Base-by-base conservation (phyloP, 2,329 filamentous ascomycete genomes). In the Epichloe bromicola region DNA sequence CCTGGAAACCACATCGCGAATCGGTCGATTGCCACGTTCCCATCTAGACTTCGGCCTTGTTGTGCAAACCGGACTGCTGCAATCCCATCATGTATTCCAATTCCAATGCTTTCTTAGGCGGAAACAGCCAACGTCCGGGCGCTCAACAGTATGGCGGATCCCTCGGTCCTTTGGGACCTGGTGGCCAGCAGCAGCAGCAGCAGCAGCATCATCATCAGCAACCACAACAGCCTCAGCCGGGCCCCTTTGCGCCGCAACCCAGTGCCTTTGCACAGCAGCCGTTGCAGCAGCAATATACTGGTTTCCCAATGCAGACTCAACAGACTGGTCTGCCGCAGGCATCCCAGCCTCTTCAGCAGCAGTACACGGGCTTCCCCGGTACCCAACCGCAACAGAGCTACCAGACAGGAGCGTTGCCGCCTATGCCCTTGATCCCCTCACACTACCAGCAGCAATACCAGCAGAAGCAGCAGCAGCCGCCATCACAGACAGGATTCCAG, bases 71-170 rank as follows among this genome's bases (percentile, higher is more conserved):
- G 44, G 33, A 39, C 40, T 37, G 40, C 26, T 30, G 20, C 19
- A 39, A 39, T 45, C 47, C 53, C 57, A 55, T 63, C 70, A 96
- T 96, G 91, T 97, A 88, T 73, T 93, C 88, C 58, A 88, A 85
- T 67, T 86, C 88, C 58, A 94, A 86, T 74, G 83, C 86, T 57
- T 96, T 84, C 69, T 72, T 95, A 62, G 88, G 88, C 69, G 79
- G 77, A 67, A 88, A 83, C 65, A 85, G 76, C 73, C 80, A 85
- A 66, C 85, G 83, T 54, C 86, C 85, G 47, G 80, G 81, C 50
- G 78, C 79, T 57, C 75, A 75, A 56, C 81, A 68, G 53, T 65
- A 64, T 60, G 63, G 61, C 34, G 47, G 47, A 30, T 4, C n/a
- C n/a, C 2, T 51, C 40, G 78, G 61, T 80, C 77, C 63, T 78